Conservation (phyloP, 2,329 filamentous ascomycete genomes). For the Verticillium klebahnii region DNA sequence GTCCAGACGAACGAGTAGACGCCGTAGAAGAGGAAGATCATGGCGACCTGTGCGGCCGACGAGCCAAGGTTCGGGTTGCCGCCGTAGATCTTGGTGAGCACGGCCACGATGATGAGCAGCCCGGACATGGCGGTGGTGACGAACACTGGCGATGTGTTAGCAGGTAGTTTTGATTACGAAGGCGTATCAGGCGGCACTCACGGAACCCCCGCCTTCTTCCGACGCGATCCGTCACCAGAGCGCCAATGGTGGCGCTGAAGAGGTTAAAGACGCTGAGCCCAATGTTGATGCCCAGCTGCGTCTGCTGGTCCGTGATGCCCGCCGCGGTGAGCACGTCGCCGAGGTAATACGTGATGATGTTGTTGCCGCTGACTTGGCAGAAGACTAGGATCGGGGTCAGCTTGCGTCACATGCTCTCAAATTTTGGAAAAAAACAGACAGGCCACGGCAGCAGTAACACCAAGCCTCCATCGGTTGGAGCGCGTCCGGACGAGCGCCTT, state of each 20-base stretch:
- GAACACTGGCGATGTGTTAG: neutral
- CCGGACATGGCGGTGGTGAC: neutral
- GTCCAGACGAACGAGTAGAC: slow-evolving; percentile 40
- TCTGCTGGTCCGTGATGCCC: slow-evolving; percentile 22
- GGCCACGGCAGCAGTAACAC: neutral
- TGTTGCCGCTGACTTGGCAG: slow-evolving; percentile 38
- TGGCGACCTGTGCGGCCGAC: slow-evolving; percentile 10
- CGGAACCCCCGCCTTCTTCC: slow-evolving; percentile 19
- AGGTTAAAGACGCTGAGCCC: slow-evolving; percentile 36
- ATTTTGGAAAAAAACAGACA: slow-evolving; percentile 9
- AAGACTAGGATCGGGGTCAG: slow-evolving; percentile 21
- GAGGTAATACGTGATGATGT: slow-evolving; percentile 43
- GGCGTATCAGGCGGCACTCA: neutral
- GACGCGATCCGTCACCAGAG: slow-evolving; percentile 39
- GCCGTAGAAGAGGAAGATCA: slow-evolving; percentile 12
- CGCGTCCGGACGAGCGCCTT: slow-evolving; percentile 33
- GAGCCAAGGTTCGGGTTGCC: slow-evolving; percentile 8
- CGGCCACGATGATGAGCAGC: slow-evolving; percentile 27
- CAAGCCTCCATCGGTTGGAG: slow-evolving; percentile 21
- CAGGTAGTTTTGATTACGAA: neutral
- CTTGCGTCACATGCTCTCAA: neutral
- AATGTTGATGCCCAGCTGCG: slow-evolving; percentile 30
- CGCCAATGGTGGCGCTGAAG: slow-evolving; percentile 30
- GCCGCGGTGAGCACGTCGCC: slow-evolving; percentile 42
- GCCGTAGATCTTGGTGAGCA: slow-evolving; percentile 20